A percentile compares a stretch with the other conserved stretches of the same genome.
These are phyloP conservation scores for Ogataea chonburiensis DNA, from an alignment of 805 yeast genomes.

Conservation along the genomic window DNA sequence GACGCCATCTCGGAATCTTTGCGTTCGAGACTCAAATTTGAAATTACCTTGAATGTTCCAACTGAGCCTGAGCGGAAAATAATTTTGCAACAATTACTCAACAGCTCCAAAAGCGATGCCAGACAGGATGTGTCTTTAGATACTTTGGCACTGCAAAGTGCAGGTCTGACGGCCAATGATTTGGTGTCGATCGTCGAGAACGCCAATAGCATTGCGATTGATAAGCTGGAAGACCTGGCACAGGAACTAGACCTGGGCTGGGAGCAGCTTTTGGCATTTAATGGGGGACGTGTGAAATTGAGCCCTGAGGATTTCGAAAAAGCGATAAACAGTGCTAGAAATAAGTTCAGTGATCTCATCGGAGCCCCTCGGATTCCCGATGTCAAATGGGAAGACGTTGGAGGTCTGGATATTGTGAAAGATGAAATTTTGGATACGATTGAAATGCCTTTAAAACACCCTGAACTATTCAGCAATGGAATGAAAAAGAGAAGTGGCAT, in stretches of 20 bases:
- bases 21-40: slow-evolving; percentile 72
- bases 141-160: slow-evolving; percentile 77
- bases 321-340: slow-evolving; percentile 79
- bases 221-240: slow-evolving; percentile 42
- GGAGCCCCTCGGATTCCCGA: slow-evolving; percentile 97
- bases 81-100: slow-evolving; percentile 55
- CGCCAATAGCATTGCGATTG: slow-evolving; percentile 58
- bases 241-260: slow-evolving; percentile 22
- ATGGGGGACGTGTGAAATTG: slow-evolving; percentile 54
- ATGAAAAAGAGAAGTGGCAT: slow-evolving; percentile 93
- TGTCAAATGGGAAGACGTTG: slow-evolving; percentile 96
- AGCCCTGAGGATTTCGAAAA: slow-evolving; percentile 61
- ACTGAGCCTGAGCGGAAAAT: slow-evolving; percentile 66
- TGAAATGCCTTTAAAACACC: slow-evolving; percentile 92
- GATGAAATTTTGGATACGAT: slow-evolving; percentile 93
- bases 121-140: slow-evolving; percentile 53
- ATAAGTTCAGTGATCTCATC: slow-evolving; percentile 86
- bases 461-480: slow-evolving; percentile 84
- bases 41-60: slow-evolving; percentile 74
- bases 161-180: slow-evolving; percentile 89
- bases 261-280: slow-evolving; percentile 41
- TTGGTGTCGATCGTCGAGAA: slow-evolving; percentile 65
- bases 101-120: slow-evolving; percentile 13
- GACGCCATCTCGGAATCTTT: slow-evolving; percentile 67
- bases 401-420: slow-evolving; percentile 88